Evolutionary conservation across 495 filamentous ascomycete species (phyloP).

Genomic region (Penicillium cosmopolitanum): DNA sequence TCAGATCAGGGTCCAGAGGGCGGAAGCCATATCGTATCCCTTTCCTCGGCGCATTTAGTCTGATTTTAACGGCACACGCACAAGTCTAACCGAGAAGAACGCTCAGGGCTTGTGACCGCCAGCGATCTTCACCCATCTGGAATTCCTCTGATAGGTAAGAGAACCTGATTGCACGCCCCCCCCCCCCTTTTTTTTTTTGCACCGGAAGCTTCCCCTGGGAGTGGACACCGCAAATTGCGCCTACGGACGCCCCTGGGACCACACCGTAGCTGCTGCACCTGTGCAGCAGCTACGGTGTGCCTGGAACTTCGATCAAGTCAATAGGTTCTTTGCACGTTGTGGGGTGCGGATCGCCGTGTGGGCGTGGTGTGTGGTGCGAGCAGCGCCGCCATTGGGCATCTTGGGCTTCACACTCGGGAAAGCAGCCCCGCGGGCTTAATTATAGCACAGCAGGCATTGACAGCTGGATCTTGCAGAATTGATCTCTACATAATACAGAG

Average conservation of each 20-base stretch:
- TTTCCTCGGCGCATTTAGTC: conserved; percentile 1
- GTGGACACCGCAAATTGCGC: conserved; percentile 13
- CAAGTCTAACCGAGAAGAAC: conserved; percentile 2
- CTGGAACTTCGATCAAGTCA: conserved; percentile 12
- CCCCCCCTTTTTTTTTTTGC: not conserved
- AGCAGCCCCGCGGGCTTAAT: conserved; percentile 19
- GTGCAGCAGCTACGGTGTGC: not conserved
- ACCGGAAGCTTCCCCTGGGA: not conserved
- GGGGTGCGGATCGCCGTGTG: conserved; percentile 32
- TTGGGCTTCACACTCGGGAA: conserved; percentile 11
- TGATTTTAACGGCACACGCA: not conserved
- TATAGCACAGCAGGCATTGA: not conserved
- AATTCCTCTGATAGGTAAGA: conserved; percentile 23
- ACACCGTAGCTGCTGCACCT: not conserved
- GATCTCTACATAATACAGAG: not conserved
- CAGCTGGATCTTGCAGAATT: too few relatives aligned
- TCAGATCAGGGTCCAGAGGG: not conserved
- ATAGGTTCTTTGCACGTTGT: conserved; percentile 33
- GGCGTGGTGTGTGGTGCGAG: conserved; percentile 13
- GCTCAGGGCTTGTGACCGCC: conserved; percentile 3
- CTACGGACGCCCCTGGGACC: conserved; percentile 12
- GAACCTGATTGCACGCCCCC: not conserved
- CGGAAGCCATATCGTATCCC: not conserved
- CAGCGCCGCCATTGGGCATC: conserved; percentile 24
- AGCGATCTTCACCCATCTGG: conserved; percentile 18